Evolutionary conservation across 2,329 filamentous ascomycete genomes (phyloP).

Genomic region (Aureobasidium namibiae): DNA sequence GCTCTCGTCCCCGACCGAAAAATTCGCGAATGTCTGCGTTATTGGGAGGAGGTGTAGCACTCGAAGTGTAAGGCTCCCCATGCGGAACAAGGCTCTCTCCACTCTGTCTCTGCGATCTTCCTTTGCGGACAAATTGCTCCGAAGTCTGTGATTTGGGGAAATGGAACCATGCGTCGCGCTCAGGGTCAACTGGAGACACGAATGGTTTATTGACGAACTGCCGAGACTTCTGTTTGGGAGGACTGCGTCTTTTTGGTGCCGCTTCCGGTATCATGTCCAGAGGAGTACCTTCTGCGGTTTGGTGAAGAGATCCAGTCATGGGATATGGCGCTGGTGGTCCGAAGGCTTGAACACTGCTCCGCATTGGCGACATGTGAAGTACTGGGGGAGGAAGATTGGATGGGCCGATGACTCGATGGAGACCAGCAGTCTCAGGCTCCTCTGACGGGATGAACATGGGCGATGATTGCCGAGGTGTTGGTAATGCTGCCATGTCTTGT

Average conservation of each 20-base stretch:
- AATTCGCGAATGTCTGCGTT: slow-evolving; percentile 13
- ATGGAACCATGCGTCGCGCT: slow-evolving; percentile 20
- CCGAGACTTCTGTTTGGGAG: slow-evolving; percentile 16
- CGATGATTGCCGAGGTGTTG: slow-evolving; percentile 26
- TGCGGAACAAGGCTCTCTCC: slow-evolving; percentile 17
- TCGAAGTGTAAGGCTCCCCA: slow-evolving; percentile 19
- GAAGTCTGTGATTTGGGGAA: slow-evolving; percentile 10
- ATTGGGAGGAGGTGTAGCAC: background rate
- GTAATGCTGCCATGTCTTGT: slow-evolving; percentile 12
- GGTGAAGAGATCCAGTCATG: background rate
- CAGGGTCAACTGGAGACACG: slow-evolving; percentile 19
- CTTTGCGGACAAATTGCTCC: background rate
- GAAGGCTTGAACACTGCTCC: background rate
- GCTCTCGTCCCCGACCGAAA: background rate
- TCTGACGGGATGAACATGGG: slow-evolving; percentile 14
- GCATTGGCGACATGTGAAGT: background rate
- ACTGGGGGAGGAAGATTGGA: background rate
- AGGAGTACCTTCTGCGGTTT: background rate
- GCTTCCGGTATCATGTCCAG: slow-evolving; percentile 6
- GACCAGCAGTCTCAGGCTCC: background rate
- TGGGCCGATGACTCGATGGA: background rate
- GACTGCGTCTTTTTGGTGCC: slow-evolving; percentile 15
- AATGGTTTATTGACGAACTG: slow-evolving; percentile 24
- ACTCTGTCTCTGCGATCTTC: slow-evolving; percentile 5
- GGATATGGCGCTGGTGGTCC: background rate